These are phyloP conservation scores for Allium fistulosum DNA, from an alignment of 106 monocot species.

Conservation along the genomic window DNA sequence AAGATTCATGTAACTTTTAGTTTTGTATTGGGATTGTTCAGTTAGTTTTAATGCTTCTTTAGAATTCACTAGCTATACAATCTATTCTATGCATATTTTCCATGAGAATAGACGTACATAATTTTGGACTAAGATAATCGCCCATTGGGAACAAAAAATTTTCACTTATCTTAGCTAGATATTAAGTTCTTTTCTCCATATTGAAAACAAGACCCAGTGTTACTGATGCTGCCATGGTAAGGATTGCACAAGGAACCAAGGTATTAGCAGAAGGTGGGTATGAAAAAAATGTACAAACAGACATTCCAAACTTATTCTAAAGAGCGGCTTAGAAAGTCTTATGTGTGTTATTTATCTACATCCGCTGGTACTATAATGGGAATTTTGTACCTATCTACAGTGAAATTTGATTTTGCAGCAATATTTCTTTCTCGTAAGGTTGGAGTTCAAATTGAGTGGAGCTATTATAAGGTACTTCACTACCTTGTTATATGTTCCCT, in stretches of 20 bases:
- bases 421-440: slow-evolving; percentile 17
- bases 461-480: slow-evolving; percentile 21
- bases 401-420: slow-evolving; percentile 24
- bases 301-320: slow-evolving; percentile 19
- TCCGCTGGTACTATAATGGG: slow-evolving; percentile 25
- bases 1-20: too few relatives aligned
- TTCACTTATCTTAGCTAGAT: too few relatives aligned
- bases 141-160: too few relatives aligned
- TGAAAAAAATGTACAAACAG: slow-evolving; percentile 16
- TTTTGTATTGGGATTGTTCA: too few relatives aligned
- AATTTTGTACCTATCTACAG: slow-evolving; percentile 22
- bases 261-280: slow-evolving; percentile 28
- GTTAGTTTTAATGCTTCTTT: too few relatives aligned
- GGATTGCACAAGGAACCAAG: slow-evolving; percentile 23
- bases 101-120: too few relatives aligned
- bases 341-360: slow-evolving; percentile 20
- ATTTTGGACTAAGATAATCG: too few relatives aligned
- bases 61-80: too few relatives aligned
- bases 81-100: too few relatives aligned
- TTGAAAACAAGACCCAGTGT: slow-evolving; percentile 25
- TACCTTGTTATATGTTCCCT: neutral
- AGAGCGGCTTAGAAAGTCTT: slow-evolving; percentile 21
- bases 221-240: slow-evolving; percentile 27
- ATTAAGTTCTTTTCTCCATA: neutral
- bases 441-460: slow-evolving; percentile 29